Evolutionary conservation across 2,329 filamentous ascomycete species (phyloP), one percentile per base, ranked within the genome.

Genomic region (Tolypocladium inflatum): DNA sequence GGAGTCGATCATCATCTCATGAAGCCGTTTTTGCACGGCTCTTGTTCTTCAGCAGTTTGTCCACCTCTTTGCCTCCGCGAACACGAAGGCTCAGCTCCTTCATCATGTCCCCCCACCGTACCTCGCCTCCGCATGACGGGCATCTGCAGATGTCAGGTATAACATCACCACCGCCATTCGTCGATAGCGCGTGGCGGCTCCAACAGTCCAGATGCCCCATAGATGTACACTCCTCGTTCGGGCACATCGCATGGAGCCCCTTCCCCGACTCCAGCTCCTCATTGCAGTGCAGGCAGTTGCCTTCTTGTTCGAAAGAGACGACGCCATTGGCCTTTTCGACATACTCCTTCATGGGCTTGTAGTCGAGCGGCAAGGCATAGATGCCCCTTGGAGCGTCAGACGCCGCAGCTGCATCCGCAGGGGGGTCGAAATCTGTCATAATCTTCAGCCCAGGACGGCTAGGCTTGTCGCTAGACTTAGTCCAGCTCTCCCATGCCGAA

Each of bases 71-170:
- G 57, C 80, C 72, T 0, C 88, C 91, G 30, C 90, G 81, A 41
- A 83, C 76, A 38, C 93, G 81, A 54, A 96, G 73, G 55, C 82
- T 94, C 64, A 96, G 73, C 68, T 96, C 92, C 68, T 86, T 92
- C 75, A 95, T 88, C 74, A 97, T 83, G 54, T 88, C 82, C 0
- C 79, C 77, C 93, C 93, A 97, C 55, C 78, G 70, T 2, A 91
- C 73, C 5, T 76, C 71, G 0, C 77, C 76, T 1, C 78, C 73
- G 67, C 93, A 97, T 23, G 74, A 74, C 0, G 90, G 90, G 73
- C 93, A 97, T 2, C 66, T 71, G 2, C 91, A 91, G 39, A 78
- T 68, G 1, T 82, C 76, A 0, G 93, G 93, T 1, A 96, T 67
- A 1, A 96, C 65, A 3, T 75, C 71, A 4, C 74, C 71, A 0